Evolutionary conservation across 768 basidiomycete species (phyloP).

Genomic region (Coprinopsis marcescibilis): DNA sequence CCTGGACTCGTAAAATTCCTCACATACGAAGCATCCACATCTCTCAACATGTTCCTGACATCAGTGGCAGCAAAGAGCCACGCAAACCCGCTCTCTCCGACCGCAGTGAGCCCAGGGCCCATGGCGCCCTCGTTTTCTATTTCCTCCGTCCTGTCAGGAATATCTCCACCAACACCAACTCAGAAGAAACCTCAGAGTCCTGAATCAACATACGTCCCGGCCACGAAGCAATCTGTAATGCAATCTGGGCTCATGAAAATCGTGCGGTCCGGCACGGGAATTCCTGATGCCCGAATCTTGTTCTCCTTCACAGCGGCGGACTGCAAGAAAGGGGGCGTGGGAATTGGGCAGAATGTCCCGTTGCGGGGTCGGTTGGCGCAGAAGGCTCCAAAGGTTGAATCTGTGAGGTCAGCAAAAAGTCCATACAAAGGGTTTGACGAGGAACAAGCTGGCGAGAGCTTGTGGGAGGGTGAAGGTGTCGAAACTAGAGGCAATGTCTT

Average conservation of each 20-base stretch:
- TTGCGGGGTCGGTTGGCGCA: conserved; percentile 15
- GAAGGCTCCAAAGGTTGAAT: background rate
- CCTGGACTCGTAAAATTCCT: conserved; percentile 63
- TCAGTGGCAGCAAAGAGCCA: conserved; percentile 33
- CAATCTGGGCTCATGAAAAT: conserved; percentile 10
- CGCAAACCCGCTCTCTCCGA: conserved; percentile 4
- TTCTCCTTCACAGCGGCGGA: conserved; percentile 37
- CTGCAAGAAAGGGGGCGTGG: conserved; percentile 10
- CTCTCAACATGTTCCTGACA: conserved; percentile 72
- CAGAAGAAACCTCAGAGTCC: background rate
- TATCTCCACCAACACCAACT: background rate
- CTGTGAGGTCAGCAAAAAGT: background rate
- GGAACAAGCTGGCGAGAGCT: conserved; percentile 11
- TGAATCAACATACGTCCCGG: conserved; percentile 5
- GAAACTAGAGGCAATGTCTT: conserved; percentile 45
- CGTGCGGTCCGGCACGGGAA: conserved; percentile 3
- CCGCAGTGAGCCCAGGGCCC: background rate
- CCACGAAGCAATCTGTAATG: conserved; percentile 3
- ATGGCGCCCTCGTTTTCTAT: conserved; percentile 2
- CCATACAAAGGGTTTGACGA: background rate
- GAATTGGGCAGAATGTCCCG: conserved; percentile 6
- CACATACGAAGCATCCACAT: conserved; percentile 82
- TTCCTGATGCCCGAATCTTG: conserved; percentile 17
- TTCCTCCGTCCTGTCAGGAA: conserved; percentile 1
- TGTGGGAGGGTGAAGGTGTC: conserved; percentile 18